Base-by-base conservation (phyloP, 257 asterid species). In the Solanum arcanum region DNA sequence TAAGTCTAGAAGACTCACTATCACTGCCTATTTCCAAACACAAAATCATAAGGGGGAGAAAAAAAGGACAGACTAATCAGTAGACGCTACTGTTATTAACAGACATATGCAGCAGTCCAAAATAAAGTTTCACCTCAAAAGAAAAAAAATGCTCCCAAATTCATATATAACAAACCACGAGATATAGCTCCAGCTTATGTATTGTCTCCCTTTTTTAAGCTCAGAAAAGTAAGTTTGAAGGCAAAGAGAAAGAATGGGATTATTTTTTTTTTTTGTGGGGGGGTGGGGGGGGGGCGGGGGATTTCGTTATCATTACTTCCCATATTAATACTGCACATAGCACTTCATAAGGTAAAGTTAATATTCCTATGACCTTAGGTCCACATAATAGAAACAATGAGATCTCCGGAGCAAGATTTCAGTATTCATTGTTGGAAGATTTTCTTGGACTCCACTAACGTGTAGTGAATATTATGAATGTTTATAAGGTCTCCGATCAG, bases 11-110 rank as follows among this genome's bases (percentile, higher is more conserved):
- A 64, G 94, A 87, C 89, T 81, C 89, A 42, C 72, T 85, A 77
- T 73, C 94, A 90, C 88, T 90, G 88, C 90, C 98, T 93, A 83
- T 64, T 84, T 82, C 42, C 66, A 85, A 80, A 68, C 39, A 80
- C 16, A 80, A 80, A 39, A 15, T 85, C 64, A 47, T 21, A 85
- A 77, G 39, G 73, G 35, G 27, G 4, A 5, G 6, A 69, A 39
- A 41, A 12, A 39, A 59, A 12, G 69, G 21, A 31, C 23, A 37
- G 42, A 60, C 25, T 68, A 29, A 66, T 64, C 56, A 39, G 39
- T 29, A 21, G 49, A 35, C 7, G 35, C 27, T 39, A 88, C 27
- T 37, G 70, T 13, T 68, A 25, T 37, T 62, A 74, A 29, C 29
- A 75, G 35, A 75, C 44, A 75, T 74, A 35, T 73, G 81, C 81